Conservation (phyloP, 257 asterid species). For the Solanum raphanifolium region DNA sequence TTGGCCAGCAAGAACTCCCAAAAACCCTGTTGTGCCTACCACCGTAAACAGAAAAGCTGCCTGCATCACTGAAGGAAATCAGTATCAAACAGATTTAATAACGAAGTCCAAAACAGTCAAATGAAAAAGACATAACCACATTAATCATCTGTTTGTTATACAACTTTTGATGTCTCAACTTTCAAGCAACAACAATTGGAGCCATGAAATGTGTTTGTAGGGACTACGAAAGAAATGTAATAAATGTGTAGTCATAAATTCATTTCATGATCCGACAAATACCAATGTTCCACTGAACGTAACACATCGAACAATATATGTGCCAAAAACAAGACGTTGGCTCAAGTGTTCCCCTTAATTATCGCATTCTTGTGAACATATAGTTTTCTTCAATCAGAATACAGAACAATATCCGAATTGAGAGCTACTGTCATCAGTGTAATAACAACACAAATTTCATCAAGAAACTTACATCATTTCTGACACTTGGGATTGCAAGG, state of each 20-base stretch:
- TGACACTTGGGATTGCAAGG: conserved; percentile 83
- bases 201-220: background rate
- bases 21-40: conserved; percentile 80
- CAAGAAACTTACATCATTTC: conserved; percentile 74
- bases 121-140: background rate
- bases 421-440: background rate
- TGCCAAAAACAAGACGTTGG: background rate
- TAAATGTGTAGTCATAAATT: background rate
- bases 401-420: background rate
- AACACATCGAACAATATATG: background rate
- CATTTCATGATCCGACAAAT: background rate
- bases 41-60: conserved; percentile 96
- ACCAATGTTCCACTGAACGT: background rate
- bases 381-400: background rate
- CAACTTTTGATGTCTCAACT: background rate
- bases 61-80: conserved; percentile 81
- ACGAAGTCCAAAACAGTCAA: background rate
- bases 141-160: background rate
- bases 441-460: background rate
- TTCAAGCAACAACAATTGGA: background rate
- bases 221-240: background rate
- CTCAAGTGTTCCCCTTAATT: background rate
- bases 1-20: conserved; percentile 81
- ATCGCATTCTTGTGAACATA: background rate
- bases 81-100: conserved; percentile 30